Evolutionary conservation across 371 early-diverging fungal species (phyloP), one percentile per base, ranked within the genome.

Genomic region (Zychaea mexicana): DNA sequence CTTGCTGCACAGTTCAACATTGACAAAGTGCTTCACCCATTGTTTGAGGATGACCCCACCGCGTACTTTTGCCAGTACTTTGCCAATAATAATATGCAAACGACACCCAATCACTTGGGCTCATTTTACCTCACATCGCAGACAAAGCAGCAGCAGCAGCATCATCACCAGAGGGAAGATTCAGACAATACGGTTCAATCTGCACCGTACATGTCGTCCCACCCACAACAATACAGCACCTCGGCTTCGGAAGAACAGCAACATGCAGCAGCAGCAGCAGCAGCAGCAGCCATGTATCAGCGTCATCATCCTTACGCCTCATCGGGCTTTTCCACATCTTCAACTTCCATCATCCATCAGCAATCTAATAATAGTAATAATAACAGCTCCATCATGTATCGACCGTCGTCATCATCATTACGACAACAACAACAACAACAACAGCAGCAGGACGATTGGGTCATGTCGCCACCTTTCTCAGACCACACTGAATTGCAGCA

Each of bases 21-120:
- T 7, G 68, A 76, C 54, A 87, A 88, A 15, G 71, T 75, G 59
- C 78, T 90, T 15, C 84, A 86, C 57, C 92, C 92, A 28, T 81
- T 92, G 46, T 86, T 92, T 61, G 87, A 80, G 61, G 85, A 86
- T 17, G 88, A 90, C 77, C 79, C 85, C 57, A 85, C 88, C 7
- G 72, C 79, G 57, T 60, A 47, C 52, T 60, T 49, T 49, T 28
- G 36, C 19, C 61, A 52, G 15, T 45, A 58, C 36, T 58, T 45
- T 58, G 28, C 27, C 30, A 28, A 58, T 8, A 28, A 58, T 8
- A 55, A 55, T 55, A 49, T 49, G 49, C 36, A 30, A 30, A 30
- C 32, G 4, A 55, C 36, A 24, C 17, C 36, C 55, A 32, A 30
- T 22, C 42, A 42, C 36, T 33, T 58, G 39, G 38, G 36, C 21